Evolutionary conservation across 2,329 filamentous ascomycete species (phyloP), one percentile per base, ranked within the genome.

Genomic region (Aspergillus chevalieri): DNA sequence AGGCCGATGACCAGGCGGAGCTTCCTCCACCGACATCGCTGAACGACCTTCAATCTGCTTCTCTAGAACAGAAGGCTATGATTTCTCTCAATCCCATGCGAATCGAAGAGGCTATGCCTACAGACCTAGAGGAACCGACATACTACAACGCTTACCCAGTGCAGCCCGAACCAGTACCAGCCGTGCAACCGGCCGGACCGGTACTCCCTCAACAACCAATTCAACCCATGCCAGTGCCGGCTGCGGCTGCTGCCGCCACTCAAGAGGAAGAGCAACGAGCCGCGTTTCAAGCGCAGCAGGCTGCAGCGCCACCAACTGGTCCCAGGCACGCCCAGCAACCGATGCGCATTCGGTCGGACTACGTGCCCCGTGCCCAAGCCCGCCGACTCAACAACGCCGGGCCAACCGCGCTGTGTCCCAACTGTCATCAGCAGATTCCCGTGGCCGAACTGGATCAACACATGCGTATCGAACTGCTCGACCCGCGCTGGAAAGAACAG

Each of bases 401-500:
- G 66, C 60, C 65, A 33, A 72, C 64, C 34, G 86, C 85, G 3
- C 76, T 95, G 50, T 97, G 92, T 67, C 91, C 91, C 50, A 95
- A 95, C 71, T 97, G 93, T 77, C 86, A 88, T 60, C 89, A 95
- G 72, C 84, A 88, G 58, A 90, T 96, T 52, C 89, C 90, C 6
- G 82, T 88, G 61, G 83, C 86, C 60, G 92, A 97, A 72, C 80
- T 96, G 57, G 88, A 93, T 52, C 85, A 92, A 56, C 92, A 97
- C 65, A 92, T 97, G 82, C 83, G 88, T 69, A 95, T 97, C 65
- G 92, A 97, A 71, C 79, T 96, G 43, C 80, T 96, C 51, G 92
- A 97, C 66, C 92, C 92, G 0, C 82, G 87, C 51, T 97, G 92
- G 91, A 95, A 95, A 67, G 91, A 96, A 66, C 91, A 97, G 67